Evolutionary conservation across 2,329 filamentous ascomycete species (phyloP).

Genomic region (Volutella citrinella): DNA sequence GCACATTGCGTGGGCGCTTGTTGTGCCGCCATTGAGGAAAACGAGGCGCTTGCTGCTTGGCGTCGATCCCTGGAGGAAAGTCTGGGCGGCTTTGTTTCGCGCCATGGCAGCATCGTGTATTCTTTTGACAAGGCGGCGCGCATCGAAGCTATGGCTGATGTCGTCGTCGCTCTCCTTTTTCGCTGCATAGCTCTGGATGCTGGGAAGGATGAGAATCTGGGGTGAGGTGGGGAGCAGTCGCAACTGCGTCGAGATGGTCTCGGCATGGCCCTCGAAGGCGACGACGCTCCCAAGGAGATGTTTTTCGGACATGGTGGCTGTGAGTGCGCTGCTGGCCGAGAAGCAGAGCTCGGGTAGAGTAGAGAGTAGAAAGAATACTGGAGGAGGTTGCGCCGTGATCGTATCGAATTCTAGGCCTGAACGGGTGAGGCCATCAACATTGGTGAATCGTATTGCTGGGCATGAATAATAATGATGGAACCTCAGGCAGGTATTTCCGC

Average conservation of each 20-base stretch:
- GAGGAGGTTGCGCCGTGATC: too few relatives aligned
- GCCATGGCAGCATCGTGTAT: slow-evolving; percentile 49
- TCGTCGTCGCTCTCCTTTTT: too few relatives aligned
- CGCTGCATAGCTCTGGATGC: slow-evolving; percentile 45
- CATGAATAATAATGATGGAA: too few relatives aligned
- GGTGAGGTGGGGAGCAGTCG: slow-evolving; percentile 57
- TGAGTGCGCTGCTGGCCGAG: too few relatives aligned
- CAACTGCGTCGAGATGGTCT: slow-evolving; percentile 56
- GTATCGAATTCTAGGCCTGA: too few relatives aligned
- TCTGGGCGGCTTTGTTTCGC: slow-evolving; percentile 46
- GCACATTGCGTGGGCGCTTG: slow-evolving; percentile 52
- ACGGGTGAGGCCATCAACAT: too few relatives aligned
- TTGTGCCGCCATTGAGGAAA: slow-evolving; percentile 58
- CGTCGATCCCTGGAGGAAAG: slow-evolving; percentile 48
- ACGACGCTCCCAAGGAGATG: slow-evolving; percentile 48
- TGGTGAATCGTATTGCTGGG: too few relatives aligned
- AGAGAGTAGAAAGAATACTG: too few relatives aligned
- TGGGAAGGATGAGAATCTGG: slow-evolving; percentile 56
- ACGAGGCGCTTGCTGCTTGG: slow-evolving; percentile 51
- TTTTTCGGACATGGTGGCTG: slow-evolving; percentile 22
- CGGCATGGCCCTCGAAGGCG: slow-evolving; percentile 56
- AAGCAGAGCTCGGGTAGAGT: too few relatives aligned
- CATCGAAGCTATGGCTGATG: slow-evolving; percentile 27
- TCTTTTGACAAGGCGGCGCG: slow-evolving; percentile 40
- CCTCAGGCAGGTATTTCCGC: too few relatives aligned